Percentiles rank a stretch among this genome's conserved stretches.
Conservation (phyloP, 441 rosid species). For the Pelargonium australe region DNA sequence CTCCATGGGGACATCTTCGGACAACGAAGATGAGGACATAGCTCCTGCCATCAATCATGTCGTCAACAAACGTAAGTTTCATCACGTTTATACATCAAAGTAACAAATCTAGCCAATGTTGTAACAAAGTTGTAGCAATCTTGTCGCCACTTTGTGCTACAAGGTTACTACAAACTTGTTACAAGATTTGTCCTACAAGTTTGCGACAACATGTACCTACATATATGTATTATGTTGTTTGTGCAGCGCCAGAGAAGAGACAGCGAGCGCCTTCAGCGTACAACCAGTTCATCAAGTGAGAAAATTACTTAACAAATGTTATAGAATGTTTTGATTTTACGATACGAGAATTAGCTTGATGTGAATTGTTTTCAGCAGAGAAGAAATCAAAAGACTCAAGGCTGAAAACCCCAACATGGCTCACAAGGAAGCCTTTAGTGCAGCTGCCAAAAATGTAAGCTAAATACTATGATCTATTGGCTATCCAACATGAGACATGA, state of each 20-base stretch:
- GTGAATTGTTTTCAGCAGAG: constrained; percentile 41
- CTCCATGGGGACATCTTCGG: constrained; percentile 47
- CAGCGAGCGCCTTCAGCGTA: constrained; percentile 97
- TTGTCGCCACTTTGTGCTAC: too few species aligned
- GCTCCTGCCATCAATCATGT: constrained; percentile 38
- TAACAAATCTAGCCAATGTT: too few species aligned
- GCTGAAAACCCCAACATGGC: constrained; percentile 80
- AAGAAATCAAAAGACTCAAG: constrained; percentile 90
- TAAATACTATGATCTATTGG: not conserved
- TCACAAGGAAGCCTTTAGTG: constrained; percentile 94
- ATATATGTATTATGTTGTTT: not conserved
- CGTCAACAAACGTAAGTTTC: constrained; percentile 60
- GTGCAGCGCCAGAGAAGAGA: constrained; percentile 90
- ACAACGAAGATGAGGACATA: constrained; percentile 60
- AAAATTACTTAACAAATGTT: too few species aligned
- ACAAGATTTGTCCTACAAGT: too few species aligned
- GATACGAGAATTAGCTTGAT: too few species aligned
- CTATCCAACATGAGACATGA: not conserved
- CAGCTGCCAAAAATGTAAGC: constrained; percentile 89
- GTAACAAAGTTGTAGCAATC: too few species aligned
- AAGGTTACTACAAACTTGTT: too few species aligned
- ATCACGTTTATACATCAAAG: too few species aligned
- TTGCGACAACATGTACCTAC: too few species aligned
- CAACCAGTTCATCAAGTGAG: constrained; percentile 86
- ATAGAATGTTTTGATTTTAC: too few species aligned